phyloP scores from a whole-genome alignment of 805 yeast species.

The Cephaloascus albidus region DNA sequence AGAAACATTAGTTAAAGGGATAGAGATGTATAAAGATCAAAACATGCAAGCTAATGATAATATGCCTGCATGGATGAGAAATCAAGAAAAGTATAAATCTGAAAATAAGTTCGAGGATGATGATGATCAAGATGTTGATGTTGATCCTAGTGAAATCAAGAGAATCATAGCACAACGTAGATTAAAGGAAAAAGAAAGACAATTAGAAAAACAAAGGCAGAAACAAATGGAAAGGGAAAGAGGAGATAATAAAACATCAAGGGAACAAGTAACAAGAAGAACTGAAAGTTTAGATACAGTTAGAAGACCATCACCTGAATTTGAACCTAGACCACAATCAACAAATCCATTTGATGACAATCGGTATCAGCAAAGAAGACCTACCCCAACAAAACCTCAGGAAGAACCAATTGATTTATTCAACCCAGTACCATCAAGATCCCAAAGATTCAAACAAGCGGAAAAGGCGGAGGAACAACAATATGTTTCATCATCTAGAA shows the following conservation, averaged over 20 bases:
- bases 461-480: constrained; percentile 8
- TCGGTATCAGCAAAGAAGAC: neutral
- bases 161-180: constrained; percentile 25
- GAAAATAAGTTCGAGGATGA: constrained; percentile 32
- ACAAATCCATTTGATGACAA: neutral
- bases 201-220: no score
- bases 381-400: neutral
- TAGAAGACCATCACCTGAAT: neutral
- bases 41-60: constrained; percentile 16
- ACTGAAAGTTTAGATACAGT: neutral
- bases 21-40: constrained; percentile 43
- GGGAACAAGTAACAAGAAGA: neutral
- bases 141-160: constrained; percentile 31
- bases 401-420: neutral
- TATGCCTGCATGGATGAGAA: constrained; percentile 71
- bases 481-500: constrained; percentile 15
- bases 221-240: constrained; percentile 9
- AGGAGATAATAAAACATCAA: neutral
- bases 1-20: constrained; percentile 51
- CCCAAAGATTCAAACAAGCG: constrained; percentile 1
- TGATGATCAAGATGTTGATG: constrained; percentile 38
- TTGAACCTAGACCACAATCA: neutral
- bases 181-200: constrained; percentile 24
- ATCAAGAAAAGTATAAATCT: constrained; percentile 38
- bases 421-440: neutral